These are phyloP conservation scores for Cucurbita pepo DNA, from an alignment of 306 rosid genomes.

Conservation along the genomic window DNA sequence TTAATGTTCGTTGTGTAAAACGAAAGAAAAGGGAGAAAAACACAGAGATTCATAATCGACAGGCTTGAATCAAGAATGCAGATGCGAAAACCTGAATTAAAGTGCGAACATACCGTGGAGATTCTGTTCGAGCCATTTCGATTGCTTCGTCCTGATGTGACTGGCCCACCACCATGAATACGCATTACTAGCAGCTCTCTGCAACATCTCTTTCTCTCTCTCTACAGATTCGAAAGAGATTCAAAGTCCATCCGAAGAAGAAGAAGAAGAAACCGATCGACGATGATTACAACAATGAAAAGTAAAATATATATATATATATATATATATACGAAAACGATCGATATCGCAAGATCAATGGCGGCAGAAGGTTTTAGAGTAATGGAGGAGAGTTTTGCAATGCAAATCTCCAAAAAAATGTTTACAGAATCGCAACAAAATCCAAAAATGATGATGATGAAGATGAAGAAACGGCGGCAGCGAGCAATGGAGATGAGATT, in stretches of 20 bases:
- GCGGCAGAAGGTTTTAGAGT: neutral
- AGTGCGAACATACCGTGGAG: constrained; percentile 46
- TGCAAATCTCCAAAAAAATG: neutral
- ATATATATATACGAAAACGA: neutral
- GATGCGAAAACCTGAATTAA: neutral
- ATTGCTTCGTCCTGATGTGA: constrained; percentile 90
- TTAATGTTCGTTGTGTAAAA: neutral
- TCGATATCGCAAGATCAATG: neutral
- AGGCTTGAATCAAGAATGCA: neutral
- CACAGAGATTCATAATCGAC: neutral
- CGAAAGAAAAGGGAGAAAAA: neutral
- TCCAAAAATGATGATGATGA: neutral
- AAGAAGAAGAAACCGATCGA: neutral
- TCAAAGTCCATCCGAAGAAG: neutral
- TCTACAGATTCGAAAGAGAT: constrained; percentile 11
- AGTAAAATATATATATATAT: too few relatives aligned
- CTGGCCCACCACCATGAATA: constrained; percentile 99
- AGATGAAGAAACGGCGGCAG: neutral
- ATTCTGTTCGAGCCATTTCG: constrained; percentile 93
- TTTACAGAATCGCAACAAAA: neutral
- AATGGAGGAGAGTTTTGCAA: neutral
- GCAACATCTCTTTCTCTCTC: constrained; percentile 35
- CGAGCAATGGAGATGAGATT: constrained; percentile 10
- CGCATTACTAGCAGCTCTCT: constrained; percentile 88
- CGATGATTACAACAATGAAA: neutral